Conservation (phyloP, 2,329 filamentous ascomycete genomes). For the Phaeosphaeria sp. region DNA sequence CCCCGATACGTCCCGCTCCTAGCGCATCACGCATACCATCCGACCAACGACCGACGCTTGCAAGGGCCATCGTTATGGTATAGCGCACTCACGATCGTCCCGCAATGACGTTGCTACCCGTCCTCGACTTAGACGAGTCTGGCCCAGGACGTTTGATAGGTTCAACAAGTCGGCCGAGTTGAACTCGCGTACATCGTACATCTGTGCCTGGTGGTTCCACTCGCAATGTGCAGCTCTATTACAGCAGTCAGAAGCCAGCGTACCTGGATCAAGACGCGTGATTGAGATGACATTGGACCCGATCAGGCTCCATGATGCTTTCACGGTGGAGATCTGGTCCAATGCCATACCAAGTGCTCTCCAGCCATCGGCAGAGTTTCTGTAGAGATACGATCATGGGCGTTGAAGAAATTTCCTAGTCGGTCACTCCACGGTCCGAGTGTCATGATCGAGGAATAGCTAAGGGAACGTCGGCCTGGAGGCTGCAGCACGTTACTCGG, state of each 20-base stretch:
- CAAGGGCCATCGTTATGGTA: background rate
- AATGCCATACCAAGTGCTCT: conserved; percentile 12
- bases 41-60: background rate
- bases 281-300: background rate
- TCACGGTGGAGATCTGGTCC: conserved; percentile 12
- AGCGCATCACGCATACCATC: background rate
- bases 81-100: background rate
- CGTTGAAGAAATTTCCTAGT: conserved; percentile 17
- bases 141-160: background rate
- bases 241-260: background rate
- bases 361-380: conserved; percentile 16
- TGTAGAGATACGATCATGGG: conserved; percentile 19
- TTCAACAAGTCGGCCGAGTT: background rate
- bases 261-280: background rate
- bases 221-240: background rate
- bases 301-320: background rate
- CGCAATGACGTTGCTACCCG: background rate
- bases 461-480: conserved; percentile 14
- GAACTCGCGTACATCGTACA: too few species aligned
- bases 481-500: conserved; percentile 32
- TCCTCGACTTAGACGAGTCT: background rate
- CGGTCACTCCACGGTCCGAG: conserved; percentile 14
- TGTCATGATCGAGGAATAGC: conserved; percentile 3
- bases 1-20: background rate
- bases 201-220: background rate